Evolutionary conservation across 2,329 filamentous ascomycete species (phyloP).

Genomic region (Botryosphaeria dothidea): DNA sequence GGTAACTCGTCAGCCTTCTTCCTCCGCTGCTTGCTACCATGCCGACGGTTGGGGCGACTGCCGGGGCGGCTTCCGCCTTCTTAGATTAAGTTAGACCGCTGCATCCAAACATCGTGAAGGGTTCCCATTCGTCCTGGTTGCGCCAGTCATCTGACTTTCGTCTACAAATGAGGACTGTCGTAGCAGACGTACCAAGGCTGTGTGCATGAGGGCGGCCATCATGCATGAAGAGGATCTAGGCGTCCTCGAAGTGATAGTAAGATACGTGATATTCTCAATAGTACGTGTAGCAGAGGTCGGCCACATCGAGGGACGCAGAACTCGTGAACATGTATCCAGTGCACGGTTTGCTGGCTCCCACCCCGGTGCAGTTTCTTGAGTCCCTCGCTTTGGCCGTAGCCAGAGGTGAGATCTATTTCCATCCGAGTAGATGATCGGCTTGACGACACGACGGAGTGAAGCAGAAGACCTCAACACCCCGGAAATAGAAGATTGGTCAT

Average conservation of each 20-base stretch:
- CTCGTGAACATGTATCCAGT: neutral
- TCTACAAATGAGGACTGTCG: neutral
- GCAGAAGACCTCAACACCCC: too few species aligned
- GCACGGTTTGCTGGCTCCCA: too few species aligned
- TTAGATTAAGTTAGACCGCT: neutral
- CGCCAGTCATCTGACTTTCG: constrained; percentile 3
- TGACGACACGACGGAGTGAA: too few species aligned
- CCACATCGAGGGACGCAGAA: neutral
- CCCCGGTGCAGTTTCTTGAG: too few species aligned
- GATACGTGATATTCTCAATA: neutral
- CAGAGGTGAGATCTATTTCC: too few species aligned
- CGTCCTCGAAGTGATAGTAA: neutral
- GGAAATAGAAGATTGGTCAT: too few species aligned
- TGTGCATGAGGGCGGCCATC: neutral
- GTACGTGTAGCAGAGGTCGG: neutral
- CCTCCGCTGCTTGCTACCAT: neutral
- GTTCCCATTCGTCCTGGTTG: neutral
- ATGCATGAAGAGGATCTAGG: constrained; percentile 6
- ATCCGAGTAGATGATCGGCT: too few species aligned
- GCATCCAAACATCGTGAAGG: neutral
- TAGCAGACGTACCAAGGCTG: neutral
- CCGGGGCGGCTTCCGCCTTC: neutral
- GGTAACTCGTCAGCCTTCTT: neutral
- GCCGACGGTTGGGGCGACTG: neutral
- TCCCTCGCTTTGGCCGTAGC: too few species aligned